phyloP scores from a whole-genome alignment of 805 yeast genomes.

The Limtongia smithiae region DNA sequence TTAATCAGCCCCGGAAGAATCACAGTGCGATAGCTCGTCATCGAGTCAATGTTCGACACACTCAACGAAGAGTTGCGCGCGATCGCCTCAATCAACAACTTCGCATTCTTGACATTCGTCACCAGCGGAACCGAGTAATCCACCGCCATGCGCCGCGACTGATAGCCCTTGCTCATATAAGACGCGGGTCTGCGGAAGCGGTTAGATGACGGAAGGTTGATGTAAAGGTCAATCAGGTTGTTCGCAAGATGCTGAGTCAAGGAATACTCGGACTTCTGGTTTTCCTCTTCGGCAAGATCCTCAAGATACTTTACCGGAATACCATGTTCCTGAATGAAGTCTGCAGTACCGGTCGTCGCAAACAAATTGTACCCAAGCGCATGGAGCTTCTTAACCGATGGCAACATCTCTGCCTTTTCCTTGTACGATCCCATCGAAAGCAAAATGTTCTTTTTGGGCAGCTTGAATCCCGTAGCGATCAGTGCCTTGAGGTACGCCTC shows the following conservation, averaged over 20 bases:
- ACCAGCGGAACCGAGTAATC: slow-evolving; percentile 97
- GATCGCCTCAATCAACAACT: slow-evolving; percentile 90
- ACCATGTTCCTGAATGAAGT: slow-evolving; percentile 90
- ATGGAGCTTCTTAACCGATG: slow-evolving; percentile 74
- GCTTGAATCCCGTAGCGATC: slow-evolving; percentile 89
- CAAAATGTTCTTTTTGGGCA: slow-evolving; percentile 92
- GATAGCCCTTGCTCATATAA: slow-evolving; percentile 95
- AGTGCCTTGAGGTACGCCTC: slow-evolving; percentile 96
- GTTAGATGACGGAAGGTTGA: slow-evolving; percentile 94
- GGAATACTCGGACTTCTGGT: slow-evolving; percentile 88
- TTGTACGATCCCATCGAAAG: slow-evolving; percentile 94
- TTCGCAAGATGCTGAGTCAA: slow-evolving; percentile 94
- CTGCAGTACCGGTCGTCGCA: slow-evolving; percentile 99
- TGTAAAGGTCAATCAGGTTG: slow-evolving; percentile 91
- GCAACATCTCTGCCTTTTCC: slow-evolving; percentile 90
- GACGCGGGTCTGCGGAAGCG: slow-evolving; percentile 98
- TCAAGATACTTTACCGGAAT: slow-evolving; percentile 94
- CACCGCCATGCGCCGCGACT: slow-evolving; percentile 99
- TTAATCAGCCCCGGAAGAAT: slow-evolving; percentile 84
- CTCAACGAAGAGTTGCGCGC: slow-evolving; percentile 50
- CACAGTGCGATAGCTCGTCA: slow-evolving; percentile 80
- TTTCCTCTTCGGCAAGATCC: slow-evolving; percentile 47
- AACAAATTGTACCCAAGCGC: slow-evolving; percentile 85
- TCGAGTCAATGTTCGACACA: slow-evolving; percentile 76
- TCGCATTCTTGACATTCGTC: slow-evolving; percentile 96